Evolutionary conservation across 805 yeast genomes (phyloP), one percentile per base, ranked within the genome.

Genomic region (Phaffomyces opuntiae): DNA sequence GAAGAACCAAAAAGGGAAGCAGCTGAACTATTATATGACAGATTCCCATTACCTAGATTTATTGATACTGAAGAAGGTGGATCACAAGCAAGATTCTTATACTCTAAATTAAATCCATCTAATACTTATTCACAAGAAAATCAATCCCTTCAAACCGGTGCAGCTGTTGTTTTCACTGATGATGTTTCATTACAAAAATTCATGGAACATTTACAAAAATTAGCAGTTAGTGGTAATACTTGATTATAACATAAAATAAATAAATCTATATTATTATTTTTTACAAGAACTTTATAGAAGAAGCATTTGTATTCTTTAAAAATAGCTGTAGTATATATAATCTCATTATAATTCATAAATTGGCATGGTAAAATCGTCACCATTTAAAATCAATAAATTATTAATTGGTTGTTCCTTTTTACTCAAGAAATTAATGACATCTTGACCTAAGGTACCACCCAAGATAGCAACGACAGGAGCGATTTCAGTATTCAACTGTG

Each of bases 61-160:
- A 90, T 93, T 56, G 96, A 91, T 58, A 88, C 96, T 49, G 97
- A 91, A 63, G 97, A 91, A 57, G 98, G 99, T 58, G 97, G 96
- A 46, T 90, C 97, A 14, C 99, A 93, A 69, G 97, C 98, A 3
- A 82, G 99, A 69, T 93, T 93, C 75, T 75, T 93, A 66, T 81
- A 88, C 66, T 87, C 97, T 27, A 93, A 89, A 68, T 79, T 93
- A 65, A 93, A 95, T 66, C 99, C 99, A 36, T 84, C 96, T 40
- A 88, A 86, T 52, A 83, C 90, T 36, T 84, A 85, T 62, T 80
- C 83, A 63, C 77, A 78, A 53, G 67, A 62, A 25, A 40, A 40
- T 25, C 72, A 69, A 40, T 68, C 66, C 34, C 62, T 63, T 40
- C 53, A 62, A 38, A 70, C 69, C 13, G 77, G 77, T 38, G 78